These are phyloP conservation scores for Globisporangium paddicum DNA, from an alignment of 352 stramenopile species.

Conservation along the genomic window DNA sequence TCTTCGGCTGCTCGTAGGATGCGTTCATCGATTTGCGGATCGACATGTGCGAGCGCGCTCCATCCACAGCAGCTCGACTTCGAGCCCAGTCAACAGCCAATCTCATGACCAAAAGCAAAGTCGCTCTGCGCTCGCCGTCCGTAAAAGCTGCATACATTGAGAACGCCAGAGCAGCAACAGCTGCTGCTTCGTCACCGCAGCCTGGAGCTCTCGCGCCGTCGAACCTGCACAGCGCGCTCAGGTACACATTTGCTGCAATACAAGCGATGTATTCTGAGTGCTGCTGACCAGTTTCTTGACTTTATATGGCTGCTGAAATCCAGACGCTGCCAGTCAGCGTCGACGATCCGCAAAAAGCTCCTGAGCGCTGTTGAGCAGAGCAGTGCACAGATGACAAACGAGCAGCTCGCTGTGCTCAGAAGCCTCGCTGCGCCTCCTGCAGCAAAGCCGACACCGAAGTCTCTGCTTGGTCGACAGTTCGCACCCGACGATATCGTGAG, in stretches of 20 bases:
- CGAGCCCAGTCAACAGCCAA: neutral
- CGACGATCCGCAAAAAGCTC: slow-evolving; percentile 62
- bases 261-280: neutral
- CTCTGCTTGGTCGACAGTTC: slow-evolving; percentile 10
- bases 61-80: neutral
- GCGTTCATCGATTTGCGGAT: slow-evolving; percentile 29
- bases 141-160: slow-evolving; percentile 9
- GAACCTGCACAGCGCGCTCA: slow-evolving; percentile 19
- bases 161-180: slow-evolving; percentile 2
- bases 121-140: neutral
- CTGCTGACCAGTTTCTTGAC: neutral
- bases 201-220: slow-evolving; percentile 13
- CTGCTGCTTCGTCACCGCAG: neutral
- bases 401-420: slow-evolving; percentile 36
- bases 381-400: slow-evolving; percentile 22
- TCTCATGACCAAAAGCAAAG: neutral
- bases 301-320: neutral
- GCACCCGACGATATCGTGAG: neutral
- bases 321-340: slow-evolving; percentile 65
- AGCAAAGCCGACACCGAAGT: slow-evolving; percentile 20
- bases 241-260: slow-evolving; percentile 9
- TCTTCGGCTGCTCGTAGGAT: neutral
- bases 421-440: slow-evolving; percentile 19
- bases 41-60: slow-evolving; percentile 18
- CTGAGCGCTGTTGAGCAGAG: slow-evolving; percentile 50